Conservation (phyloP, 1,284 basidiomycete genomes). For the Sporisorium iseilematis-ciliati region DNA sequence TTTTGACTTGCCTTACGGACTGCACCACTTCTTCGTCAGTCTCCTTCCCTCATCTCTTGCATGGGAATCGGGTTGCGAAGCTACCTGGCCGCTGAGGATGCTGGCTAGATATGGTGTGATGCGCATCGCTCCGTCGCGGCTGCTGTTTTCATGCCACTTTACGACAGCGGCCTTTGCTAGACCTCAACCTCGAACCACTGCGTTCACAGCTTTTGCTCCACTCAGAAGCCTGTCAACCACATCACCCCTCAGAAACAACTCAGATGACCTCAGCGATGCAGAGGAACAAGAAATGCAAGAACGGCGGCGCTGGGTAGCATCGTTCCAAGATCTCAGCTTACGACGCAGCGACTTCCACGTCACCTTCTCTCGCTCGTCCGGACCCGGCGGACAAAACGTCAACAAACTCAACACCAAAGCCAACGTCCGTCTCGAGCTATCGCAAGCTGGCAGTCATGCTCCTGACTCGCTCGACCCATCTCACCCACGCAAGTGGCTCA, state of each 20-base stretch:
- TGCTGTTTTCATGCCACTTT: background rate
- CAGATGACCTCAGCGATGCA: constrained; percentile 4
- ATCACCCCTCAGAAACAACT: background rate
- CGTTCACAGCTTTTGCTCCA: background rate
- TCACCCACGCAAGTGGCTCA: constrained; percentile 48
- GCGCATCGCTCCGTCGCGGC: background rate
- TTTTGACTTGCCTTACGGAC: background rate
- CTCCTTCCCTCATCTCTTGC: background rate
- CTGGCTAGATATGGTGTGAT: background rate
- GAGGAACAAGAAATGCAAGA: constrained; percentile 33
- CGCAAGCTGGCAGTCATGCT: constrained; percentile 23
- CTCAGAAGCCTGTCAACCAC: background rate
- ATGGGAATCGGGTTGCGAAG: too few relatives aligned
- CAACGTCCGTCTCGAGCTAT: constrained; percentile 48
- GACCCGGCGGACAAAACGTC: constrained; percentile 57
- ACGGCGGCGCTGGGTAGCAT: constrained; percentile 33
- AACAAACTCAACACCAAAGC: constrained; percentile 60
- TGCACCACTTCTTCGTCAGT: background rate
- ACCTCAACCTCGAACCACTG: background rate
- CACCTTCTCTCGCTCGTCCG: constrained; percentile 49
- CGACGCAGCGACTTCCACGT: constrained; percentile 40
- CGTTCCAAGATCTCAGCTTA: constrained; percentile 22
- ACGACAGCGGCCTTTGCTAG: background rate
- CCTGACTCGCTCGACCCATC: constrained; percentile 26
- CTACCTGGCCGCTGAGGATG: background rate